Percentiles rank a stretch among this genome's conserved stretches.
phyloP scores from a whole-genome alignment of 1,139 yeast genomes.

The Kodamaea ohmeri region DNA sequence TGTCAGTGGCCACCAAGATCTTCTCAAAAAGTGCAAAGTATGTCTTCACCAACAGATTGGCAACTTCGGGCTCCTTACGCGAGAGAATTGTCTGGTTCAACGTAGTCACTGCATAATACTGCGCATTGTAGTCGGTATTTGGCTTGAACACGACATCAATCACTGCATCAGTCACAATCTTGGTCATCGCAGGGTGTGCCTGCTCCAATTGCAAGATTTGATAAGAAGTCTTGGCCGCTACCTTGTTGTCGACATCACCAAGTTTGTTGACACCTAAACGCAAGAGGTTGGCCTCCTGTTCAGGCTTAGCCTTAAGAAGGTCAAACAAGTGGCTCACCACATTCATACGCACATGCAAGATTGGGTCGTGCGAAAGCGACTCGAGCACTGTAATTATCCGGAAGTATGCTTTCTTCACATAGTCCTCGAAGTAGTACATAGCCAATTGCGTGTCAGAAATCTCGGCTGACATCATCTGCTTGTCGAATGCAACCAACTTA shows the following conservation, averaged over 20 bases:
- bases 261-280: slow-evolving; percentile 88
- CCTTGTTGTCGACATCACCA: slow-evolving; percentile 90
- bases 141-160: slow-evolving; percentile 78
- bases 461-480: slow-evolving; percentile 60
- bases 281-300: slow-evolving; percentile 90
- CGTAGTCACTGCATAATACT: slow-evolving; percentile 83
- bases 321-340: slow-evolving; percentile 77
- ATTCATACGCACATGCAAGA: slow-evolving; percentile 80
- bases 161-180: slow-evolving; percentile 72
- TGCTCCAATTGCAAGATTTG: slow-evolving; percentile 78
- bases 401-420: slow-evolving; percentile 74
- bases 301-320: slow-evolving; percentile 81
- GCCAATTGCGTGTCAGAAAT: slow-evolving; percentile 57
- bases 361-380: slow-evolving; percentile 82
- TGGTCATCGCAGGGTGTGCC: slow-evolving; percentile 95
- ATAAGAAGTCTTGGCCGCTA: slow-evolving; percentile 84
- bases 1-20: slow-evolving; percentile 66
- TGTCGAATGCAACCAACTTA: slow-evolving; percentile 74
- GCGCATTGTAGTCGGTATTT: slow-evolving; percentile 78
- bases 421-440: slow-evolving; percentile 84
- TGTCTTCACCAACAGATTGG: slow-evolving; percentile 77
- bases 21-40: slow-evolving; percentile 87
- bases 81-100: slow-evolving; percentile 90
- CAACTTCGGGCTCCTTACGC: slow-evolving; percentile 69
- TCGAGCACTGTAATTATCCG: slow-evolving; percentile 69